Evolutionary conservation across 257 asterid genomes (phyloP), one percentile per base, ranked within the genome.

Genomic region (Jaltomata sinuosa): DNA sequence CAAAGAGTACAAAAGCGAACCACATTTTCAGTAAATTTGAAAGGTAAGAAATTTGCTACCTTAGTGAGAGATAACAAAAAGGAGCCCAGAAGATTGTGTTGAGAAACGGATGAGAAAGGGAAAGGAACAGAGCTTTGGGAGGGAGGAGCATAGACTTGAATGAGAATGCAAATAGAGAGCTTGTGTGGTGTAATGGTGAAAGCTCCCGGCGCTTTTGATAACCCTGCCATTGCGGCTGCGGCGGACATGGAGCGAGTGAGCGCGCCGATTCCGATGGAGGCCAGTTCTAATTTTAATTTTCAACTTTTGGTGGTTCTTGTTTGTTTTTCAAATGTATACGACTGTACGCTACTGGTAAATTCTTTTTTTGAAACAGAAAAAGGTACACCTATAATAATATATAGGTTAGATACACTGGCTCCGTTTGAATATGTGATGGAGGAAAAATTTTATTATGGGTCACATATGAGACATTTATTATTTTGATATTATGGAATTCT

Each of bases 71-170:
- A 81, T 67, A 95, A 15, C 40, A 96, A 89, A 91, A 92, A 90
- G 87, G 92, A 80, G 47, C 97, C 98, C 68, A 94, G 94, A 32
- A 93, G 89, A 84, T 97, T 97, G 90, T 97, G 99, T 87, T 95
- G 97, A 19, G 96, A 84, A 19, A 94, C 91, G 27, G 98, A 95
- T 74, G 98, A 91, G 85, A 97, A 97, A n/a, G 98, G 97, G 81
- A 93, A 90, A 2, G 98, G 98, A 53, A 89, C 82, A 47, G 98
- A 88, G 87, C 52, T 84, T 87, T 94, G 97, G 42, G 96, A 87
- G 40, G 95, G 97, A 82, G 98, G 98, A 77, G 99, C 97, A 87
- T 90, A 97, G 47, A 90, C 90, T 86, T 92, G 97, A 86, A 90
- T 89, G 65, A 97, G 84, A 29, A 94, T 88, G 92, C 99, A 93